phyloP scores from a whole-genome alignment of 345 rosid species.

The Corymbia maculata region DNA sequence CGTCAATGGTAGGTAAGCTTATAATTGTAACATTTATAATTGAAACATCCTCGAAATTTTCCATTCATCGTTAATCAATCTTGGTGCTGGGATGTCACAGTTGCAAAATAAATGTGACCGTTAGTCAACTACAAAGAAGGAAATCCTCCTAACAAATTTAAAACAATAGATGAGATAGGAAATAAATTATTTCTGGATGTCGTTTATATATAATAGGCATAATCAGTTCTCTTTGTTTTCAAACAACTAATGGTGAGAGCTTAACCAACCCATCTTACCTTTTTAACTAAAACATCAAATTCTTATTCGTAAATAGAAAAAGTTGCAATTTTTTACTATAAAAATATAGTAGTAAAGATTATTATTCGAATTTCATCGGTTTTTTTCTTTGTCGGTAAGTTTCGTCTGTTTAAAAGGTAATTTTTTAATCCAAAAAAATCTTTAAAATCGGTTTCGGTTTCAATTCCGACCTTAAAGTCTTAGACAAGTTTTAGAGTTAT shows the following conservation, averaged over 20 bases:
- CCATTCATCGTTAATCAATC: fast-evolving
- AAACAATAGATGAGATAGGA: not conserved
- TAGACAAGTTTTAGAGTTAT: fast-evolving
- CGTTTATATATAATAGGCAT: not conserved
- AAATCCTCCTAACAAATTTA: not conserved
- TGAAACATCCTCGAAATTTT: not conserved
- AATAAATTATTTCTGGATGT: not conserved
- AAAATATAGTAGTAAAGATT: no score
- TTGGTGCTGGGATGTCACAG: not conserved
- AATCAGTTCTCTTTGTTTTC: not conserved
- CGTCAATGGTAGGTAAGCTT: not conserved
- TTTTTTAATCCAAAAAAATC: no score
- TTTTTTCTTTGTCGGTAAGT: no score
- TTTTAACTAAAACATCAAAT: not conserved
- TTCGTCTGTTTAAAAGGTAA: no score
- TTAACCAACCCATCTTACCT: fast-evolving
- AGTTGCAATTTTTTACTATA: not conserved
- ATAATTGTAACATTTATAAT: not conserved
- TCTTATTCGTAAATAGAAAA: not conserved
- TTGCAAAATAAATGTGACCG: not conserved
- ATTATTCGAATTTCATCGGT: no score
- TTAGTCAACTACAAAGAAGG: not conserved
- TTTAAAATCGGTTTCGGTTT: no score
- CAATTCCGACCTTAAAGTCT: not conserved
- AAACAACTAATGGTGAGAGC: not conserved